These are phyloP conservation scores for Eucalyptus albens DNA, from an alignment of 345 rosid species.

Conservation along the genomic window DNA sequence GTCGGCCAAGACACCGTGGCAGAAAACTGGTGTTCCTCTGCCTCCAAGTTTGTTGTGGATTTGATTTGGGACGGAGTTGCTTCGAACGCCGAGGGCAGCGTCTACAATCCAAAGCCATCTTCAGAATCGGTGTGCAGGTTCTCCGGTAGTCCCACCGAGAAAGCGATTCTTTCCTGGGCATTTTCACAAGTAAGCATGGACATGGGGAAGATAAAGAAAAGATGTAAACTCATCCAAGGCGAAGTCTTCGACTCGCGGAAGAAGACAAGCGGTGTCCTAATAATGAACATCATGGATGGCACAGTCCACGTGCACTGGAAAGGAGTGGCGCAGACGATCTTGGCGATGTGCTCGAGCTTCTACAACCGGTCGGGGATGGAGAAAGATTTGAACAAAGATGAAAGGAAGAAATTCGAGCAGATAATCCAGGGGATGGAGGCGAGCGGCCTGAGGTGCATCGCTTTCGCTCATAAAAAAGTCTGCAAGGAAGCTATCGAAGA, in stretches of 20 bases:
- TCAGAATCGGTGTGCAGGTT: slow-evolving; percentile 19
- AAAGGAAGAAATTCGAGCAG: no score
- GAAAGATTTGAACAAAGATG: no score
- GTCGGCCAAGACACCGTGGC: rapidly evolving
- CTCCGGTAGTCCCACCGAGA: slow-evolving; percentile 54
- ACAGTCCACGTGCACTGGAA: no score
- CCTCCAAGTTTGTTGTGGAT: no score
- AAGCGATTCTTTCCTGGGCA: slow-evolving; percentile 70
- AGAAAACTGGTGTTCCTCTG: no score
- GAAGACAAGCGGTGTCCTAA: slow-evolving; percentile 6
- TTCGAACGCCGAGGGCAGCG: slow-evolving; percentile 43
- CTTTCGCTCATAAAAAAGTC: no score
- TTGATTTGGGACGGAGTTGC: slow-evolving; percentile 22
- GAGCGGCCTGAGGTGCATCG: no score
- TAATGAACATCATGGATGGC: rapidly evolving
- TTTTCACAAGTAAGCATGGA: slow-evolving; percentile 17
- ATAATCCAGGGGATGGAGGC: rapidly evolving
- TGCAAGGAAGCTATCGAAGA: rapidly evolving
- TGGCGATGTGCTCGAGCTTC: no score
- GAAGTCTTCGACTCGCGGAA: slow-evolving; percentile 28
- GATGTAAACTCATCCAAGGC: slow-evolving; percentile 18
- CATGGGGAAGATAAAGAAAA: slow-evolving; percentile 11
- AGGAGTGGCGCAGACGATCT: rapidly evolving
- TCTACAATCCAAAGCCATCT: neutral
- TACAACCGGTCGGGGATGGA: rapidly evolving